A percentile compares a stretch with the other conserved stretches of the same genome.
phyloP scores from a whole-genome alignment of 139 green algal genomes.

The Coelastrella sp. region DNA sequence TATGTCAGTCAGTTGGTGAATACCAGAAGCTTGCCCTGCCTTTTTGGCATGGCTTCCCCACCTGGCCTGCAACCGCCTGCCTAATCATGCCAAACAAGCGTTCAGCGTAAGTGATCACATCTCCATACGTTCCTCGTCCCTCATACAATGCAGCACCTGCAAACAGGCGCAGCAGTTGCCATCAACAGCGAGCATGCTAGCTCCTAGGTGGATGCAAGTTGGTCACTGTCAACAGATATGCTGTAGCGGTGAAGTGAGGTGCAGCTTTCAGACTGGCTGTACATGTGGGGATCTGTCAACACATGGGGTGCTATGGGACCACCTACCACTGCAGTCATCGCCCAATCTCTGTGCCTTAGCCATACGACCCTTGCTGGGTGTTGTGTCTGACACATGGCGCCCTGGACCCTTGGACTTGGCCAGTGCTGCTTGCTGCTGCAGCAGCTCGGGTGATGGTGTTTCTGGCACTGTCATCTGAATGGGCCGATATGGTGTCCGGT shows the following conservation, averaged over 20 bases:
- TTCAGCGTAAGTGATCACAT: conserved; percentile 50
- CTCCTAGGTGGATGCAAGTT: no score
- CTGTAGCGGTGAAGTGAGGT: no score
- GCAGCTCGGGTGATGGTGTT: conserved; percentile 78
- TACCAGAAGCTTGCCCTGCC: no score
- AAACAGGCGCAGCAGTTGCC: no score
- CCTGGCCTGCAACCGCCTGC: conserved; percentile 35
- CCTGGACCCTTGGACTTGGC: conserved; percentile 39
- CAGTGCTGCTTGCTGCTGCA: conserved; percentile 14
- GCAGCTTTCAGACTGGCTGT: no score
- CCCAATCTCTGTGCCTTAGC: conserved; percentile 59
- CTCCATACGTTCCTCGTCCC: conserved; percentile 43
- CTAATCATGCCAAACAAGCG: conserved; percentile 62
- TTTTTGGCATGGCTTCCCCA: not conserved
- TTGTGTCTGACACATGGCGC: conserved; percentile 71
- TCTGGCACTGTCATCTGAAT: conserved; percentile 86
- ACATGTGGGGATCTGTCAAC: no score
- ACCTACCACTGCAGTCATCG: conserved; percentile 2
- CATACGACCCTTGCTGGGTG: conserved; percentile 66
- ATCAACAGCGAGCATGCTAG: no score
- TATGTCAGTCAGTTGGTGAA: no score
- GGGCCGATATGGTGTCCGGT: conserved; percentile 46
- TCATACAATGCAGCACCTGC: conserved; percentile 46
- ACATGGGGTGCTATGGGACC: no score
- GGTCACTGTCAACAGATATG: no score